Percentiles rank a stretch among this genome's conserved stretches.
Conservation (phyloP, 108 stramenopile genomes). For the Nannochloropsis granulata region DNA sequence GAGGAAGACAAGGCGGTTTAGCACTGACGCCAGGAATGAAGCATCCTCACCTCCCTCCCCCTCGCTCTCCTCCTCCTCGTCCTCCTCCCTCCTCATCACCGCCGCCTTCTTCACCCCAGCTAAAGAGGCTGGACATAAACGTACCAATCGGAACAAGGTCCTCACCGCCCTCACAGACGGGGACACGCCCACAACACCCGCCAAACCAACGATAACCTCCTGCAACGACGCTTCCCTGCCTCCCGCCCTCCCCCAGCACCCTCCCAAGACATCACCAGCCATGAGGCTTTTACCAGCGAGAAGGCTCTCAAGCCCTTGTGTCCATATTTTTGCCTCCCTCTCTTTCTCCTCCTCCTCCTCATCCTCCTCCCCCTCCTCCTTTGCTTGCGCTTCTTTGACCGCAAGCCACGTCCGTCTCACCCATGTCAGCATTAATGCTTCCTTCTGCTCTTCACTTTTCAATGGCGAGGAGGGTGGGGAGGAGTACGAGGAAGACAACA, state of each 20-base stretch:
- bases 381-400: not conserved
- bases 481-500: not conserved
- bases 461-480: not conserved
- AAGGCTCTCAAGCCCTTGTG: not conserved
- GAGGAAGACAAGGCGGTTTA: not conserved
- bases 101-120: not conserved
- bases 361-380: not conserved
- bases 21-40: not conserved
- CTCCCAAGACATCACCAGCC: not conserved
- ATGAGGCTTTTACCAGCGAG: not conserved
- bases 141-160: too few relatives aligned
- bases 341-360: not conserved
- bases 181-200: not conserved
- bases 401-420: not conserved
- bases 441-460: not conserved
- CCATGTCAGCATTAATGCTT: not conserved
- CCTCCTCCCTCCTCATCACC: not conserved
- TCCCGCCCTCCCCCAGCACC: not conserved
- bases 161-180: not conserved
- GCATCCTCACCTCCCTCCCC: not conserved
- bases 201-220: not conserved
- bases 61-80: not conserved
- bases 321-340: not conserved
- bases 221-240: not conserved
- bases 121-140: not conserved